Evolutionary conservation across 306 rosid genomes (phyloP).

Genomic region (Quercus bicolor): DNA sequence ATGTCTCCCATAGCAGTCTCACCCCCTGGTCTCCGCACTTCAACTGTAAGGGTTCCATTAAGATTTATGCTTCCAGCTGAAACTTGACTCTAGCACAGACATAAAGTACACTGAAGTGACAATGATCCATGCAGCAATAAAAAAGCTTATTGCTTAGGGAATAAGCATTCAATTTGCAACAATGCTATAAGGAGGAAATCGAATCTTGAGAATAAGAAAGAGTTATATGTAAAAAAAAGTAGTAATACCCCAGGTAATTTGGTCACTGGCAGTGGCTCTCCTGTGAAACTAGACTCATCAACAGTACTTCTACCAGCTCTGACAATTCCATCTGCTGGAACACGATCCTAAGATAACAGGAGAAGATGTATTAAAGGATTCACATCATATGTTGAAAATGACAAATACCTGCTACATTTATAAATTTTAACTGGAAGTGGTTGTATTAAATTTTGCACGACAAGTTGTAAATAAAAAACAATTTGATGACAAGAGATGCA

Average conservation of each 20-base stretch:
- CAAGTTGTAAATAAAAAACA: not conserved
- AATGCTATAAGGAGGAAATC: not conserved
- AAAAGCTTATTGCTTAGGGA: not conserved
- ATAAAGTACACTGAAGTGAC: slow-evolving; percentile 21
- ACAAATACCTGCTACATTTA: not conserved
- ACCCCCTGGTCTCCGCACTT: slow-evolving; percentile 88
- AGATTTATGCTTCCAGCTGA: slow-evolving; percentile 97
- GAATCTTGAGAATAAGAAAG: not conserved
- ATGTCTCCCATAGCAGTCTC: slow-evolving; percentile 86
- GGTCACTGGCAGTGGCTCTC: slow-evolving; percentile 94
- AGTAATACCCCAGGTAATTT: slow-evolving; percentile 87
- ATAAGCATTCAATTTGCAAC: not conserved
- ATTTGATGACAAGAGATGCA: not conserved
- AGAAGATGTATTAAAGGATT: slow-evolving; percentile 17
- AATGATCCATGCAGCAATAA: not conserved
- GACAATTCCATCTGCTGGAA: slow-evolving; percentile 96
- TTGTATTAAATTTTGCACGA: slow-evolving; percentile 22
- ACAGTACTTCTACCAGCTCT: slow-evolving; percentile 89
- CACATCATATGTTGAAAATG: slow-evolving; percentile 1
- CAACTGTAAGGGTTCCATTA: slow-evolving; percentile 86
- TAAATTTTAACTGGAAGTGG: slow-evolving; percentile 5
- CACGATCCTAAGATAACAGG: slow-evolving; percentile 59
- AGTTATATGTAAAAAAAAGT: slow-evolving; percentile 19
- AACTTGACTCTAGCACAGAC: slow-evolving; percentile 69
- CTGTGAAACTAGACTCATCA: slow-evolving; percentile 93